A percentile compares a stretch with the other conserved stretches of the same genome.
phyloP scores from a whole-genome alignment of 805 yeast species.

The Scheffersomyces stipitis region DNA sequence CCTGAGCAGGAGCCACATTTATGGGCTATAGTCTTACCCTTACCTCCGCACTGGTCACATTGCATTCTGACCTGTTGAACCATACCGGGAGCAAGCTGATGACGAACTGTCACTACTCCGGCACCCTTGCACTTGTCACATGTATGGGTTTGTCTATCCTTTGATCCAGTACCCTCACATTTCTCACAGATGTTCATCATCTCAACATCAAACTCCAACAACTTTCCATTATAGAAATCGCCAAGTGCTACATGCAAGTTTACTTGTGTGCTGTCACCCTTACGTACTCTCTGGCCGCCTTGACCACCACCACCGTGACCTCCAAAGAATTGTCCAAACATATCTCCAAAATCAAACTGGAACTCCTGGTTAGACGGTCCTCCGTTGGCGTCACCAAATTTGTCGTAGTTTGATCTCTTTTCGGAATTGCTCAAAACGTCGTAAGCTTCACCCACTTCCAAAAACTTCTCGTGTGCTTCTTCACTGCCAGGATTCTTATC shows the following conservation, averaged over 20 bases:
- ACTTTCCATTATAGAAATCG: slow-evolving; percentile 72
- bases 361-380: slow-evolving; percentile 29
- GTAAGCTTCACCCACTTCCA: slow-evolving; percentile 92
- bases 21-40: slow-evolving; percentile 64
- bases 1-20: slow-evolving; percentile 76
- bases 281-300: slow-evolving; percentile 44
- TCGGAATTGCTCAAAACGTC: slow-evolving; percentile 76
- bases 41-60: slow-evolving; percentile 81
- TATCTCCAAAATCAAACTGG: slow-evolving; percentile 49
- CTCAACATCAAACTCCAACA: slow-evolving; percentile 57
- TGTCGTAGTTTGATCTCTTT: slow-evolving; percentile 67
- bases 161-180: slow-evolving; percentile 85
- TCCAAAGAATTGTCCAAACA: slow-evolving; percentile 57
- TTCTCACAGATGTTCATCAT: slow-evolving; percentile 73
- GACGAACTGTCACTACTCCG: slow-evolving; percentile 63
- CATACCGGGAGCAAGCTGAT: slow-evolving; percentile 89
- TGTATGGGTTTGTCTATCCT: slow-evolving; percentile 65
- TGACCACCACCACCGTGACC: slow-evolving; percentile 32
- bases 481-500: slow-evolving; percentile 82
- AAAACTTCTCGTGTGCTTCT: slow-evolving; percentile 80
- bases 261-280: slow-evolving; percentile 63
- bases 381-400: slow-evolving; percentile 69
- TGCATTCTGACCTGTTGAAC: slow-evolving; percentile 76
- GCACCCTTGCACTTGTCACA: slow-evolving; percentile 75
- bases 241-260: slow-evolving; percentile 54